A percentile compares a stretch with the other conserved stretches of the same genome.
phyloP scores from a whole-genome alignment of 2,329 filamentous ascomycete genomes.

The Aspergillus sp. region DNA sequence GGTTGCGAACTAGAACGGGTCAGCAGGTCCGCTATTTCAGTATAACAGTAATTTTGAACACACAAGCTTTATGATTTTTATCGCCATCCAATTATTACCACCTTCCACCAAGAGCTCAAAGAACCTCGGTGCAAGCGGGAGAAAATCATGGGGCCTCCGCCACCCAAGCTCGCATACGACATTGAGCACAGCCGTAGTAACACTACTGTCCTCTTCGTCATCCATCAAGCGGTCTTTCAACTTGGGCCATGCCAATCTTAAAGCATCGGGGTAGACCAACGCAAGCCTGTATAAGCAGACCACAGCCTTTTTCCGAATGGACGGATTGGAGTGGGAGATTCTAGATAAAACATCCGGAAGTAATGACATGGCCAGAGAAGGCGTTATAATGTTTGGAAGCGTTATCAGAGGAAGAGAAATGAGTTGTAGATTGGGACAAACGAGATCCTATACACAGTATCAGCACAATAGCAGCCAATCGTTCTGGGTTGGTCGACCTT shows the following conservation, averaged over 20 bases:
- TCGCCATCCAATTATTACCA: conserved; percentile 99
- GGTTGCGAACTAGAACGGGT: conserved; percentile 90
- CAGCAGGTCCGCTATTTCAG: conserved; percentile 31
- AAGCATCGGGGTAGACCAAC: conserved; percentile 92
- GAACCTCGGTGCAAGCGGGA: conserved; percentile 85
- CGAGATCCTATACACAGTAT: conserved; percentile 51
- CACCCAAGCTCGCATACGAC: conserved; percentile 95
- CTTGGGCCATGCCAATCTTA: conserved; percentile 93
- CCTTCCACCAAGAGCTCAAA: conserved; percentile 92
- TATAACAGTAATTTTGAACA: conserved; percentile 33
- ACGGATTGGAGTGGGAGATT: conserved; percentile 80
- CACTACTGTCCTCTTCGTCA: conserved; percentile 84
- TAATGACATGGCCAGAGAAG: conserved; percentile 87
- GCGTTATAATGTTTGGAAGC: conserved; percentile 92
- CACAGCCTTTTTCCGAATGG: conserved; percentile 92
- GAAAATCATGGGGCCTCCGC: conserved; percentile 89
- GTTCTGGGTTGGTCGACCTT: conserved; percentile 61
- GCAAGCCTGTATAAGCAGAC: conserved; percentile 92
- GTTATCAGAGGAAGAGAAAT: conserved; percentile 86
- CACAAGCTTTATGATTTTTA: conserved; percentile 96
- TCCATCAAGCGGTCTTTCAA: conserved; percentile 95
- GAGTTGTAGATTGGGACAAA: conserved; percentile 71
- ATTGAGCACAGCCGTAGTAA: conserved; percentile 95
- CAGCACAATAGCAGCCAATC: background rate
- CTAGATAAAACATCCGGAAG: conserved; percentile 85